phyloP scores from a whole-genome alignment of 495 filamentous ascomycete species.

The Talaromyces liani region DNA sequence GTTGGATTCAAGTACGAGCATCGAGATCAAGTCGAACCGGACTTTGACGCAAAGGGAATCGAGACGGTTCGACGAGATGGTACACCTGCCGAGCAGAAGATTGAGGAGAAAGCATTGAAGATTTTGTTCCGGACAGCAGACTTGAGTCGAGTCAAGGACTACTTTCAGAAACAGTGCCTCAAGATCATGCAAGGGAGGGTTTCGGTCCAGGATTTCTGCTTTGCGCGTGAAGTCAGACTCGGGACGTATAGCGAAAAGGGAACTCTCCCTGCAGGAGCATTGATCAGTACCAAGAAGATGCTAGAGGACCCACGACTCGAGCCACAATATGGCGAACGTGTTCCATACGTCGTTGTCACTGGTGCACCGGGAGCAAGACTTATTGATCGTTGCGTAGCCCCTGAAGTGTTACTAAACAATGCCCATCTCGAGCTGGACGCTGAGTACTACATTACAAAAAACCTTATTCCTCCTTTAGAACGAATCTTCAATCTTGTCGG shows the following conservation, averaged over 20 bases:
- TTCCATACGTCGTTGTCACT: constrained; percentile 87
- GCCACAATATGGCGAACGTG: constrained; percentile 90
- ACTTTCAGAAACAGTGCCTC: constrained; percentile 82
- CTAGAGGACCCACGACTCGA: constrained; percentile 75
- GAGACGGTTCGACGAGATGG: constrained; percentile 94
- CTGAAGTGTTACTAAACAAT: constrained; percentile 71
- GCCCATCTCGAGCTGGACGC: constrained; percentile 79
- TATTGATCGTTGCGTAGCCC: constrained; percentile 83
- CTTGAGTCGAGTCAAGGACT: constrained; percentile 80
- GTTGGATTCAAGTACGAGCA: constrained; percentile 96
- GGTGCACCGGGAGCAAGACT: constrained; percentile 81
- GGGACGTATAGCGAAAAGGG: constrained; percentile 81
- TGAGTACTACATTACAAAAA: constrained; percentile 95
- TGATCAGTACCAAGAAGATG: constrained; percentile 82
- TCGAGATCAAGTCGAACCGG: constrained; percentile 66
- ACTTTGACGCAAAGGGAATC: constrained; percentile 97
- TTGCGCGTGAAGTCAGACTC: constrained; percentile 83
- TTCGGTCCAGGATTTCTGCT: constrained; percentile 92
- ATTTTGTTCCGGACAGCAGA: constrained; percentile 86
- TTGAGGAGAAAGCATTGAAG: constrained; percentile 89
- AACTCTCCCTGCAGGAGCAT: constrained; percentile 74
- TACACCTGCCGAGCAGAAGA: constrained; percentile 92
- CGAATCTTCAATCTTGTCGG: constrained; percentile 96
- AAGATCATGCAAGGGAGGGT: constrained; percentile 90
- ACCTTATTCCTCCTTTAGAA: constrained; percentile 88